Evolutionary conservation across 495 filamentous ascomycete species (phyloP).

Genomic region (Lasiosphaeria hispida): DNA sequence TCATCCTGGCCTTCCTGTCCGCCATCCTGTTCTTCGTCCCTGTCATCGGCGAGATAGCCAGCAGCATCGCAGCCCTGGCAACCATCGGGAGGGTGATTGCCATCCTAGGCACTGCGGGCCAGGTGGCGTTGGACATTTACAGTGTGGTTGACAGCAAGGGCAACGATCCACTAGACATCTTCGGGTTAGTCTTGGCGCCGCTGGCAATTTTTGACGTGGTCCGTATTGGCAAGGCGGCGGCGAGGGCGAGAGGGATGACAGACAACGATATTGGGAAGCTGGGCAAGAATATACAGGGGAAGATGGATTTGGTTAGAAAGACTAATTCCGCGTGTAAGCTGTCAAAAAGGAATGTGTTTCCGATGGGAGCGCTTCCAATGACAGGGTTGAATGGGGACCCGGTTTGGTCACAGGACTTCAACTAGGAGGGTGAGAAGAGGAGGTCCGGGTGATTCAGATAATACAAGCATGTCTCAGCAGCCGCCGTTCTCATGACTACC

Average conservation of each 20-base stretch:
- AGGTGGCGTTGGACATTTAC: conserved; percentile 11
- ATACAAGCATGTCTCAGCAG: too few relatives aligned
- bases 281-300: conserved; percentile 95
- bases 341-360: conserved; percentile 70
- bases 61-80: neutral
- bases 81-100: conserved; percentile 4
- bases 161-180: conserved; percentile 11
- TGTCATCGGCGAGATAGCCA: conserved; percentile 16
- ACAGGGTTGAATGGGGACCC: neutral
- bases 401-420: conserved; percentile 1
- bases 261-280: conserved; percentile 47
- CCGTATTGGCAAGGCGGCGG: conserved; percentile 5
- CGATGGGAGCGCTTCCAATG: neutral
- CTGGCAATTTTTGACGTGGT: conserved; percentile 6
- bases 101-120: conserved; percentile 7
- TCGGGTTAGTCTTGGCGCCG: conserved; percentile 8
- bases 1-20: conserved; percentile 22
- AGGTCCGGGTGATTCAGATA: too few relatives aligned
- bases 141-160: conserved; percentile 3
- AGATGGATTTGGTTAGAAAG: conserved; percentile 80
- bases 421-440: neutral
- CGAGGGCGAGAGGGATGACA: neutral
- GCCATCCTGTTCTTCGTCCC: conserved; percentile 23
- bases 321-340: conserved; percentile 85
- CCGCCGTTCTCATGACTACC: too few relatives aligned